Percentiles rank a stretch among this genome's conserved stretches.
phyloP scores from a whole-genome alignment of 2,329 filamentous ascomycete genomes.

The Alternaria panax region DNA sequence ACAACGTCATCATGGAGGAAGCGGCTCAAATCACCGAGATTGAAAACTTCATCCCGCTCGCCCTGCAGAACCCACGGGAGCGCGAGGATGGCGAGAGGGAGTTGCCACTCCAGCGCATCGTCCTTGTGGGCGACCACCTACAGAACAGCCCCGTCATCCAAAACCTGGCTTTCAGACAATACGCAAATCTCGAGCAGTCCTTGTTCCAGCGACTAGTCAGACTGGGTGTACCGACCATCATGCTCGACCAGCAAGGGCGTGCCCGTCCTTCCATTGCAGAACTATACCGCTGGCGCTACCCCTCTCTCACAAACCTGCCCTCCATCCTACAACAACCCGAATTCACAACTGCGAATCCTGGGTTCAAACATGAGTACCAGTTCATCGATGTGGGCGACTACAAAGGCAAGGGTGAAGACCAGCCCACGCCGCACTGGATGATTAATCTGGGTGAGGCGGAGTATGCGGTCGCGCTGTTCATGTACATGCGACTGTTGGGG shows the following conservation, averaged over 20 bases:
- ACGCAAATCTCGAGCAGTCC: slow-evolving; percentile 94
- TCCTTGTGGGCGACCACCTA: slow-evolving; percentile 92
- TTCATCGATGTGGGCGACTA: slow-evolving; percentile 97
- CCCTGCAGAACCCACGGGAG: slow-evolving; percentile 77
- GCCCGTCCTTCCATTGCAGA: slow-evolving; percentile 85
- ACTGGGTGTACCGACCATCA: slow-evolving; percentile 88
- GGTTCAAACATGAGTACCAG: slow-evolving; percentile 93
- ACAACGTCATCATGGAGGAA: slow-evolving; percentile 98
- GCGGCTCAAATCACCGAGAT: slow-evolving; percentile 97
- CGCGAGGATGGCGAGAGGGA: slow-evolving; percentile 65
- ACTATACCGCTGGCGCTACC: slow-evolving; percentile 94
- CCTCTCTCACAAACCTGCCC: slow-evolving; percentile 78
- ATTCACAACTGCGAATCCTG: slow-evolving; percentile 84
- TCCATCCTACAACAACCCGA: slow-evolving; percentile 72
- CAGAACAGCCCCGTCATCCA: slow-evolving; percentile 97
- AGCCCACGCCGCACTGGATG: slow-evolving; percentile 92
- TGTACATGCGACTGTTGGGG: slow-evolving; percentile 96
- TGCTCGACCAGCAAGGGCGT: slow-evolving; percentile 91
- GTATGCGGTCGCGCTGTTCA: slow-evolving; percentile 92
- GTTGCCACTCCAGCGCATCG: slow-evolving; percentile 81
- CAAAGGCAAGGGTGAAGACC: slow-evolving; percentile 85
- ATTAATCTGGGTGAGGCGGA: slow-evolving; percentile 97
- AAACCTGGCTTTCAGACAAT: slow-evolving; percentile 90
- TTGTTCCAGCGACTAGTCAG: slow-evolving; percentile 91
- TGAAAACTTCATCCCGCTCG: slow-evolving; percentile 93